A percentile compares a stretch with the other conserved stretches of the same genome.
Evolutionary conservation across 78 protist species (phyloP).

Genomic region (Dictyostelium discoideum): DNA sequence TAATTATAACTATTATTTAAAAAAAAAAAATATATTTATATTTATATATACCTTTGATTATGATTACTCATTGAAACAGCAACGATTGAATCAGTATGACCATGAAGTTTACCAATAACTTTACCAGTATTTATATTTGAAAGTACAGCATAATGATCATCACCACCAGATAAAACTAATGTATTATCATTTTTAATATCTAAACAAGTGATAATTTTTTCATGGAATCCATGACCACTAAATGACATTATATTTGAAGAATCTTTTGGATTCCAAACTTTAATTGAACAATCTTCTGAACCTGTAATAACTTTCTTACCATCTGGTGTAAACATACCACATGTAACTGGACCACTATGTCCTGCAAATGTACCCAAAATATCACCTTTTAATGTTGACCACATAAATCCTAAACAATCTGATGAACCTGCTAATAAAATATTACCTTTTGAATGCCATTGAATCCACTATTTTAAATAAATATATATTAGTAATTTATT

Average conservation of each 20-base stretch:
- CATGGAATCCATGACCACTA: constrained; percentile 70
- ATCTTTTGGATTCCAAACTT: constrained; percentile 84
- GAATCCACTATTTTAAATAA: constrained; percentile 39
- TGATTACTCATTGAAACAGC: constrained; percentile 22
- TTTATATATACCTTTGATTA: constrained; percentile 10
- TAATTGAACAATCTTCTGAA: constrained; percentile 78
- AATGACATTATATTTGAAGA: neutral
- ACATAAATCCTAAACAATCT: constrained; percentile 84
- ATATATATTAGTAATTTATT: no score
- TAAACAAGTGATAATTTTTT: constrained; percentile 4
- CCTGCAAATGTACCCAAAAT: constrained; percentile 63
- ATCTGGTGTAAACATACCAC: constrained; percentile 79
- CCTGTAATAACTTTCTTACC: constrained; percentile 78
- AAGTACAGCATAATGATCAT: constrained; percentile 35
- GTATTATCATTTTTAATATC: constrained; percentile 18
- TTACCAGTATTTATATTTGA: constrained; percentile 71
- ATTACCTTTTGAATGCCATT: constrained; percentile 88
- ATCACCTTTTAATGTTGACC: constrained; percentile 70
- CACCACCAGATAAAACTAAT: constrained; percentile 44
- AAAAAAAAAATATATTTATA: neutral
- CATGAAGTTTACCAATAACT: constrained; percentile 21
- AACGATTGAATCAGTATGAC: constrained; percentile 61
- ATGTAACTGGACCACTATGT: constrained; percentile 78
- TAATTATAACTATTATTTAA: no score
- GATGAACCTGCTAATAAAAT: constrained; percentile 76